Conservation (phyloP, 257 asterid genomes). For the Salvia rosmarinus region DNA sequence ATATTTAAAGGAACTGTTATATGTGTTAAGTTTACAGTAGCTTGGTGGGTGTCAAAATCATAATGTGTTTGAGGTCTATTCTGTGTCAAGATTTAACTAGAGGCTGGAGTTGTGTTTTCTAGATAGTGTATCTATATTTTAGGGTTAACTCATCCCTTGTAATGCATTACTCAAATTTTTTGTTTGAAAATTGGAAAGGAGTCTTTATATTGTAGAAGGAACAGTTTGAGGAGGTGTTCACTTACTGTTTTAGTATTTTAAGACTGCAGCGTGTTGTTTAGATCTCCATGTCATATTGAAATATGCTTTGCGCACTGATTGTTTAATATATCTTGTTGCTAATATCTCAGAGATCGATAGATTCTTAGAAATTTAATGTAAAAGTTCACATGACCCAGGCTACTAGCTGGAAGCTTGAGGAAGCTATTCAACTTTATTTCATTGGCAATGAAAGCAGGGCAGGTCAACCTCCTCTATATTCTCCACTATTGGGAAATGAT, state of each 20-base stretch:
- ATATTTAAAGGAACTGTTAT: not conserved
- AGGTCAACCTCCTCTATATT: slow-evolving; percentile 40
- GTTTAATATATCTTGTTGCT: not conserved
- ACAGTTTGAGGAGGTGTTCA: not conserved
- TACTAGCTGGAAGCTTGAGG: slow-evolving; percentile 97
- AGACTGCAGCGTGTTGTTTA: not conserved
- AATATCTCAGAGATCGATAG: not conserved
- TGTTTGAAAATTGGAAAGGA: not conserved
- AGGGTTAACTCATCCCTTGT: not conserved
- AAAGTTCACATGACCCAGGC: slow-evolving; percentile 57
- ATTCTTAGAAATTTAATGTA: slow-evolving; percentile 3
- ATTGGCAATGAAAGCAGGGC: slow-evolving; percentile 75
- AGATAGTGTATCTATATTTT: not conserved
- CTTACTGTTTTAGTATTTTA: slow-evolving; percentile 1
- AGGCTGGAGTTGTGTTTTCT: not conserved
- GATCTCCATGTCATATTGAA: not conserved
- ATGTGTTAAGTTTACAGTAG: not conserved
- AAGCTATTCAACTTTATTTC: slow-evolving; percentile 94
- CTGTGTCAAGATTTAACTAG: not conserved
- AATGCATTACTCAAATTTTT: not conserved
- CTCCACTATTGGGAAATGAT: slow-evolving; percentile 54
- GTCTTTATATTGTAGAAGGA: not conserved
- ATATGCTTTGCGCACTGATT: not conserved
- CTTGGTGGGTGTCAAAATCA: not conserved
- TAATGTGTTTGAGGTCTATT: not conserved